These are phyloP conservation scores for Cyclotella atomus DNA, from an alignment of 108 stramenopile genomes.

Conservation along the genomic window DNA sequence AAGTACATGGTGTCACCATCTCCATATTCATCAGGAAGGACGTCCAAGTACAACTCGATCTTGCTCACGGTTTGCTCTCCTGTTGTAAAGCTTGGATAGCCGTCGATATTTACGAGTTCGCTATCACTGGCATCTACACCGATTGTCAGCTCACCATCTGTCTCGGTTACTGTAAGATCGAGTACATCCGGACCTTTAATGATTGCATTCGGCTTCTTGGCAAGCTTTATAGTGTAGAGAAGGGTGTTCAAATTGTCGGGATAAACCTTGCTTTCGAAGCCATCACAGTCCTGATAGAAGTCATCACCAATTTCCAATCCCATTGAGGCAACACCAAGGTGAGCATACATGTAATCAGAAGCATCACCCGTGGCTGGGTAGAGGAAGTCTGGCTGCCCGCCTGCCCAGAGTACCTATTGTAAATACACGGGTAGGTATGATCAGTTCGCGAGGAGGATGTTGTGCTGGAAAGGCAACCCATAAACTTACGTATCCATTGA, in stretches of 20 bases:
- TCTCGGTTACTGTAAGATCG: conserved; percentile 2
- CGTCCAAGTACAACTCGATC: conserved; percentile 30
- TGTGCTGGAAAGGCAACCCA: no score
- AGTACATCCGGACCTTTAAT: conserved; percentile 54
- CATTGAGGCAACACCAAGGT: conserved; percentile 51
- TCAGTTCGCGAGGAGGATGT: no score
- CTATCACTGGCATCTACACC: conserved; percentile 34
- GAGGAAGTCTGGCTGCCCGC: conserved; percentile 29
- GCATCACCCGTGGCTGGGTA: conserved; percentile 41
- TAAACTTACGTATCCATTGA: conserved; percentile 23
- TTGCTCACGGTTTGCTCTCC: conserved; percentile 34
- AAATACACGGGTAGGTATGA: no score
- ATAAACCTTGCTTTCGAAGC: conserved; percentile 43
- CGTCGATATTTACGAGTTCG: conserved; percentile 29
- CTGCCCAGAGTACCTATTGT: conserved; percentile 38
- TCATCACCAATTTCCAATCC: conserved; percentile 57
- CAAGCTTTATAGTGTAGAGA: conserved; percentile 36
- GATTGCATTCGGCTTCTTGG: conserved; percentile 44
- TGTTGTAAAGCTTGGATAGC: conserved; percentile 17
- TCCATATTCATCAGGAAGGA: conserved; percentile 31
- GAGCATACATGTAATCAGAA: conserved; percentile 55
- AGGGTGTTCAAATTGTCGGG: conserved; percentile 40
- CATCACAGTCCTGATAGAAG: conserved; percentile 55
- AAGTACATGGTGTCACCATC: conserved; percentile 25
- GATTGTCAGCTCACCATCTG: conserved; percentile 20